Conservation (phyloP, 2,329 filamentous ascomycete species). For the Escovopsis sp. region DNA sequence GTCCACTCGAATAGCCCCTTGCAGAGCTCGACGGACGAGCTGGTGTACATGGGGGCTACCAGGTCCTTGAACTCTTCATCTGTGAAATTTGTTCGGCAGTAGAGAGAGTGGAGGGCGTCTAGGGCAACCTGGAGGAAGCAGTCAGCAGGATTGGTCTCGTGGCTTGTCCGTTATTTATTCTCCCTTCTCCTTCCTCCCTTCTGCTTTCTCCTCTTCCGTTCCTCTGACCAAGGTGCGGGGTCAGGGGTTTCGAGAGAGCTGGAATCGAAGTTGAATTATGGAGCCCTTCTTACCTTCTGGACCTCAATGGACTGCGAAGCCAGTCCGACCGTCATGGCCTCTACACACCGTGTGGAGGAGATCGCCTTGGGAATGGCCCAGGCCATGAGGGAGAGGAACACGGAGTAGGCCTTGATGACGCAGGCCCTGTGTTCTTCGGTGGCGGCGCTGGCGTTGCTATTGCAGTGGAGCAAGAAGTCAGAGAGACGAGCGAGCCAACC, state of each 20-base stretch:
- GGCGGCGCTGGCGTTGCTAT: slow-evolving; percentile 47
- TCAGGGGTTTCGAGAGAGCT: too few species aligned
- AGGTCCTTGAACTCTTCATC: slow-evolving; percentile 66
- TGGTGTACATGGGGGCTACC: slow-evolving; percentile 63
- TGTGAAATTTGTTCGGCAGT: slow-evolving; percentile 56
- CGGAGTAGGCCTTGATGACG: slow-evolving; percentile 60
- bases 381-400: slow-evolving; percentile 62
- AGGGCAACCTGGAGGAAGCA: slow-evolving; percentile 46
- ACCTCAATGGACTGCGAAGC: slow-evolving; percentile 55
- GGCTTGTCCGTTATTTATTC: too few species aligned
- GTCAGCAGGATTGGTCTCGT: slow-evolving; percentile 8
- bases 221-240: too few species aligned
- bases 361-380: slow-evolving; percentile 84
- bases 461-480: slow-evolving; percentile 56
- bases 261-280: too few species aligned
- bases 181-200: too few species aligned
- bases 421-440: slow-evolving; percentile 54
- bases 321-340: slow-evolving; percentile 55
- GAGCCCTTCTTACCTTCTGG: slow-evolving; percentile 41
- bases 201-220: too few species aligned
- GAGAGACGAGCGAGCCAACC: slow-evolving; percentile 77
- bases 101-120: slow-evolving; percentile 72
- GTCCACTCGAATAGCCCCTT: slow-evolving; percentile 68
- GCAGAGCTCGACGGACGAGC: slow-evolving; percentile 55
- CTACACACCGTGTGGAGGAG: slow-evolving; percentile 52